Evolutionary conservation across 1,139 yeast genomes (phyloP), one percentile per base, ranked within the genome.

Genomic region (Saccharomycopsis crataegensis): DNA sequence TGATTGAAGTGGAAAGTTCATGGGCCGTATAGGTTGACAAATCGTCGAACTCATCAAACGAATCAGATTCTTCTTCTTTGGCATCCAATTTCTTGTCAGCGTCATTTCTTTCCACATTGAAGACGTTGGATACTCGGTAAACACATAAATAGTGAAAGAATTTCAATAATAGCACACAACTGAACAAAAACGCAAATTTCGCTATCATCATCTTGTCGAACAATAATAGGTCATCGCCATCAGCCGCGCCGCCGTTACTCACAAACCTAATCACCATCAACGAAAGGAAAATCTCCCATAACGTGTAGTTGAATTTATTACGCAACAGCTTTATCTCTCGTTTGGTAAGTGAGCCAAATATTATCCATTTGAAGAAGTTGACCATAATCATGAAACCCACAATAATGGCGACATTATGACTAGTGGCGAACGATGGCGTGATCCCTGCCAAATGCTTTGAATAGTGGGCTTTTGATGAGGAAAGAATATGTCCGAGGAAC

Each of bases 71-170:
- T 1, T 17, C 28, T 6, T 36, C 34, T 36, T 32, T 33, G 43
- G 31, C 47, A 22, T 41, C 31, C 16, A 12, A 31, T 17, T 50
- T 32, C 34, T 14, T 37, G 34, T 40, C 28, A 11, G 16, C 37
- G 9, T 14, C 22, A 16, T 11, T 37, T 11, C 37, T 12, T 37
- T 40, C 17, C 16, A 7, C 42, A 6, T 38, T 32, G 37, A 55
- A 55, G 8, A 55, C 53, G 38, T 50, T 49, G 12, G 54, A 48
- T 9, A 53, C 58, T 12, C 58, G 34, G 38, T 55, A 55, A 7
- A 55, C 54, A 40, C 58, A 55, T 14, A 55, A 38, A 31, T 52
- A 55, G 37, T 55, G 58, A 45, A 55, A 55, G 46, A 49, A 50
- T 36, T 55, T 55, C 28, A 55, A 48, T 38, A 55, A 46, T 31